A percentile compares a stretch with the other conserved stretches of the same genome.
These are phyloP conservation scores for Dillenia turbinata DNA, from an alignment of 164 flowering plant genomes.

Conservation along the genomic window DNA sequence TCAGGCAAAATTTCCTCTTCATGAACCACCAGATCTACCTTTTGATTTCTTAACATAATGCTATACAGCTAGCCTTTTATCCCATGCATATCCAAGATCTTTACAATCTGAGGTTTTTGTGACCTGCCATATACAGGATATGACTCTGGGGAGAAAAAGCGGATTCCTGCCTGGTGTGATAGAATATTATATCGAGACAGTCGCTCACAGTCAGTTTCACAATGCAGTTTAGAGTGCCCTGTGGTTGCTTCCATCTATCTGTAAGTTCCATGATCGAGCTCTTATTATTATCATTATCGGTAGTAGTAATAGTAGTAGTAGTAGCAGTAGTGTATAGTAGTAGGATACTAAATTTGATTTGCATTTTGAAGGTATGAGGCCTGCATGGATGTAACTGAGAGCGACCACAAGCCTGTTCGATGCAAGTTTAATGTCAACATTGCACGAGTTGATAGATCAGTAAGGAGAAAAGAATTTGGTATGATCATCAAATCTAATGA, in stretches of 20 bases:
- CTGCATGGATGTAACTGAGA: constrained; percentile 95
- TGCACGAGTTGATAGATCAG: constrained; percentile 72
- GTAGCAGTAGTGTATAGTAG: too few relatives aligned
- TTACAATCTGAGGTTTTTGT: background rate
- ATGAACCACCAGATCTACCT: too few relatives aligned
- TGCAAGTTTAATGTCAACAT: constrained; percentile 66
- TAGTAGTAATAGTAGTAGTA: too few relatives aligned
- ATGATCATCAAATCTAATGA: constrained; percentile 55
- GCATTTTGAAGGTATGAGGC: constrained; percentile 76
- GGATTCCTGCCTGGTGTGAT: constrained; percentile 99
- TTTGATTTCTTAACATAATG: too few relatives aligned
- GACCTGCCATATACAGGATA: constrained; percentile 50
- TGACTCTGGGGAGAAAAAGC: constrained; percentile 99
- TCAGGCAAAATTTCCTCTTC: too few relatives aligned
- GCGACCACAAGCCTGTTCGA: constrained; percentile 98
- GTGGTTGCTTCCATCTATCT: constrained; percentile 53
- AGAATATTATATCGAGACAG: constrained; percentile 85
- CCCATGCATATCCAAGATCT: too few relatives aligned
- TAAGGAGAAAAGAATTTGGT: constrained; percentile 76
- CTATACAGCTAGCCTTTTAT: too few relatives aligned
- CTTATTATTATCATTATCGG: background rate
- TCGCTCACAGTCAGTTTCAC: constrained; percentile 42
- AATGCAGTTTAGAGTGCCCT: constrained; percentile 84
- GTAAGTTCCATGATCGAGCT: constrained; percentile 38
- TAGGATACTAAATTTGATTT: background rate